These are phyloP conservation scores for Pichia sp. DNA, from an alignment of 1,139 yeast genomes.

Conservation along the genomic window DNA sequence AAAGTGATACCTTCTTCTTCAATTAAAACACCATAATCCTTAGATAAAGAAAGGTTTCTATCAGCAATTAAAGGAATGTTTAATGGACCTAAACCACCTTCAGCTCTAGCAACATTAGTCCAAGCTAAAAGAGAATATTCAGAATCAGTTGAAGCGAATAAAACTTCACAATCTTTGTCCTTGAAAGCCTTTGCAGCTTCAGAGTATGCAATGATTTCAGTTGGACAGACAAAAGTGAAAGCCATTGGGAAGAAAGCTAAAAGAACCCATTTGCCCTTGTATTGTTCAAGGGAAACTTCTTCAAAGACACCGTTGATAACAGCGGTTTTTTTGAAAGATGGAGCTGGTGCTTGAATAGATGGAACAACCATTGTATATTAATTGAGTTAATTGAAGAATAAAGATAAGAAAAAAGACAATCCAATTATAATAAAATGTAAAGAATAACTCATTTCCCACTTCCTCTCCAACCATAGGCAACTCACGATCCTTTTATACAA, in stretches of 20 bases:
- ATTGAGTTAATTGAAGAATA: not conserved
- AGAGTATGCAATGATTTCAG: conserved; percentile 97
- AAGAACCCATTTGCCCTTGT: conserved; percentile 96
- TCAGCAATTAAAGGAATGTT: conserved; percentile 93
- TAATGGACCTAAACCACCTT: conserved; percentile 96
- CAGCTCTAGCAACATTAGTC: conserved; percentile 95
- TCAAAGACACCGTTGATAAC: conserved; percentile 93
- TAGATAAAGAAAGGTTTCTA: conserved; percentile 90
- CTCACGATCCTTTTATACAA: too few relatives aligned
- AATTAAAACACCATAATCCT: conserved; percentile 93
- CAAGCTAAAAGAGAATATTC: conserved; percentile 96
- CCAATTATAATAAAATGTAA: too few relatives aligned
- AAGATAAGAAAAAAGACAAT: not conserved
- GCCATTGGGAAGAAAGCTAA: conserved; percentile 97
- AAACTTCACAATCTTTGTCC: conserved; percentile 79
- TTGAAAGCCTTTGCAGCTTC: conserved; percentile 87
- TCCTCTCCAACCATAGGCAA: too few relatives aligned
- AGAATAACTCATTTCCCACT: too few relatives aligned
- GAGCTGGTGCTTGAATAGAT: conserved; percentile 90
- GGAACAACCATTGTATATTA: conserved; percentile 56
- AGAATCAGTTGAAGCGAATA: conserved; percentile 96
- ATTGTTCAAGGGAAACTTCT: conserved; percentile 88
- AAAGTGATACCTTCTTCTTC: conserved; percentile 95
- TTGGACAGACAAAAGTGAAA: conserved; percentile 98
- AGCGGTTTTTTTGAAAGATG: conserved; percentile 91